These are phyloP conservation scores for Aspergillus sclerotioniger DNA, from an alignment of 495 filamentous ascomycete species.

Conservation along the genomic window DNA sequence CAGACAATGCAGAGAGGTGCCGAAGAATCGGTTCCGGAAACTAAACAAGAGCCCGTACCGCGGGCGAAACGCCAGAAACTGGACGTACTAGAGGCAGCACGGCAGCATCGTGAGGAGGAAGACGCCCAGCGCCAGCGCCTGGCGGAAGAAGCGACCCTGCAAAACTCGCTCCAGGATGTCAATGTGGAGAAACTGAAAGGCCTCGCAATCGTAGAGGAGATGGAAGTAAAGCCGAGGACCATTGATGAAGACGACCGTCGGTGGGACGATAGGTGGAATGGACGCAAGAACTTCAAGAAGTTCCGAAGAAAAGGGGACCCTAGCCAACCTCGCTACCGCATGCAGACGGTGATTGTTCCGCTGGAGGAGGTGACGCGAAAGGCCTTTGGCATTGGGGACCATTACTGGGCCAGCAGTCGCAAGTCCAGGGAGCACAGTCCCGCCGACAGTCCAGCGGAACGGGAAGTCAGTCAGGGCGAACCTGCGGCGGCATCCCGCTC, in stretches of 20 bases:
- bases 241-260: constrained; percentile 47
- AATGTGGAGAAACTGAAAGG: constrained; percentile 70
- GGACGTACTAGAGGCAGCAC: constrained; percentile 67
- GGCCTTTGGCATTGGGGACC: constrained; percentile 80
- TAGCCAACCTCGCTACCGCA: constrained; percentile 38
- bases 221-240: constrained; percentile 51
- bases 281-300: constrained; percentile 93
- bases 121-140: constrained; percentile 38
- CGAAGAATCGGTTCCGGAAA: constrained; percentile 10
- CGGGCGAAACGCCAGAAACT: constrained; percentile 55
- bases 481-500: constrained; percentile 18
- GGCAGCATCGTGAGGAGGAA: constrained; percentile 65
- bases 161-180: constrained; percentile 54
- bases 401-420: constrained; percentile 62
- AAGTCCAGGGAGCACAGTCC: constrained; percentile 24
- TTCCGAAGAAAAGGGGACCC: constrained; percentile 66
- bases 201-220: constrained; percentile 76
- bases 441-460: constrained; percentile 18
- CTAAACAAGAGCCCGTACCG: constrained; percentile 23
- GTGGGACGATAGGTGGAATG: constrained; percentile 93
- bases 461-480: constrained; percentile 18
- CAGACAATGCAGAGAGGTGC: constrained; percentile 25
- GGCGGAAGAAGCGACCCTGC: constrained; percentile 57
- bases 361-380: constrained; percentile 78
- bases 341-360: constrained; percentile 66